Evolutionary conservation across 306 rosid genomes (phyloP).

Genomic region (Casuarina equisetifolia): DNA sequence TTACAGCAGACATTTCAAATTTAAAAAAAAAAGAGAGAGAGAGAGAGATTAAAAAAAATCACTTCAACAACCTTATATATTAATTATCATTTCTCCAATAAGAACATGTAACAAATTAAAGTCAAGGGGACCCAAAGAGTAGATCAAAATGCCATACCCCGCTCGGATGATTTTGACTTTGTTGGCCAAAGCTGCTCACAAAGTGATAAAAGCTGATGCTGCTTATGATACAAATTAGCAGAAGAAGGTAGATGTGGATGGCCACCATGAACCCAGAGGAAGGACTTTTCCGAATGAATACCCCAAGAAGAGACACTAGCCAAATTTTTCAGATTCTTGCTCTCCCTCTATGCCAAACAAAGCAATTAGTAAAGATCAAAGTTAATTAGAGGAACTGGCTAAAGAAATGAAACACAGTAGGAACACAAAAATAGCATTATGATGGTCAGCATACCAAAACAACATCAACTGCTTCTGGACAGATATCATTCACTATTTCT

Average conservation of each 20-base stretch:
- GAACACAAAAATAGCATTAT: neutral
- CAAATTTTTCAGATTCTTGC: constrained; percentile 43
- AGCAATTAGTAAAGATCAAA: constrained; percentile 9
- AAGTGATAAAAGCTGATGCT: constrained; percentile 48
- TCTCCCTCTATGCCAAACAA: constrained; percentile 44
- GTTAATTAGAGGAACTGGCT: constrained; percentile 18
- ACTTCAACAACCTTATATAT: neutral
- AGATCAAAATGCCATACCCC: constrained; percentile 41
- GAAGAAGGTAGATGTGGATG: constrained; percentile 74
- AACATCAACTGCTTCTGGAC: constrained; percentile 49
- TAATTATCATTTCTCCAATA: neutral
- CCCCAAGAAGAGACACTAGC: constrained; percentile 33
- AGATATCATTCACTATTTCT: constrained; percentile 44
- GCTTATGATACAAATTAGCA: constrained; percentile 52
- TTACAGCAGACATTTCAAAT: constrained; percentile 24
- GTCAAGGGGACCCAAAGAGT: constrained; percentile 6
- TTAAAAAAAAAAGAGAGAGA: neutral
- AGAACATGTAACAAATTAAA: neutral
- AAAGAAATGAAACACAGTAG: constrained; percentile 9
- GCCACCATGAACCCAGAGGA: constrained; percentile 91
- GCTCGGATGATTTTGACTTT: constrained; percentile 32
- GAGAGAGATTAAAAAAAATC: too few species aligned
- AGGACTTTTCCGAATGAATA: constrained; percentile 52
- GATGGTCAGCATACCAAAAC: constrained; percentile 56
- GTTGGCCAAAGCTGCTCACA: constrained; percentile 69